Evolutionary conservation across 768 basidiomycete genomes (phyloP).

Genomic region (Russula sp.): DNA sequence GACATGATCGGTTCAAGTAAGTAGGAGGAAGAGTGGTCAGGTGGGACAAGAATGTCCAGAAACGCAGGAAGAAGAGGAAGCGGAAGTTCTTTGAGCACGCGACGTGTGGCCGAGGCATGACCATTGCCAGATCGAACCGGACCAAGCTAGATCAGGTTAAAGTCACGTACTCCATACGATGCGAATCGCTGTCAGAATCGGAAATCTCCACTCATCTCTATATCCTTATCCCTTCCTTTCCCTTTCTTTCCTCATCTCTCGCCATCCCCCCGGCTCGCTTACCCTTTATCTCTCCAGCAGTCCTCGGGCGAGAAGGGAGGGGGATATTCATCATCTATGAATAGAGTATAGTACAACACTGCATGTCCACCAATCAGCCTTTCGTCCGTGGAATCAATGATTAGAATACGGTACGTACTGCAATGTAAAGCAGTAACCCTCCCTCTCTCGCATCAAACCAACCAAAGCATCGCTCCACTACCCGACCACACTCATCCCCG

Average conservation of each 20-base stretch:
- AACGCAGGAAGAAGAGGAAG: constrained; percentile 17
- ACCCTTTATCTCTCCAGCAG: background rate
- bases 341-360: constrained; percentile 11
- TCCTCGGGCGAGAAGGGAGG: background rate
- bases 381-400: constrained; percentile 1
- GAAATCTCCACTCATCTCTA: constrained; percentile 25
- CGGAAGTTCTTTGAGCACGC: constrained; percentile 8
- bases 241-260: constrained; percentile 16
- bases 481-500: constrained; percentile 18
- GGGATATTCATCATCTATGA: background rate
- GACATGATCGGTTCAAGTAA: constrained; percentile 23
- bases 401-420: background rate
- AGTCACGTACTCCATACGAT: constrained; percentile 24
- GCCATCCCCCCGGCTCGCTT: constrained; percentile 13
- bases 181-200: constrained; percentile 30
- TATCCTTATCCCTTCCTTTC: constrained; percentile 11
- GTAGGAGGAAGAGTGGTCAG: constrained; percentile 20
- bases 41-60: constrained; percentile 22
- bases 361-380: background rate
- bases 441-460: constrained; percentile 18
- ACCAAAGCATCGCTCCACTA: constrained; percentile 9
- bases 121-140: constrained; percentile 11
- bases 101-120: constrained; percentile 5
- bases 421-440: background rate
- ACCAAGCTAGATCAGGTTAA: constrained; percentile 26